These are phyloP conservation scores for Lactarius deliciosus DNA, from an alignment of 768 basidiomycete genomes.

Conservation along the genomic window DNA sequence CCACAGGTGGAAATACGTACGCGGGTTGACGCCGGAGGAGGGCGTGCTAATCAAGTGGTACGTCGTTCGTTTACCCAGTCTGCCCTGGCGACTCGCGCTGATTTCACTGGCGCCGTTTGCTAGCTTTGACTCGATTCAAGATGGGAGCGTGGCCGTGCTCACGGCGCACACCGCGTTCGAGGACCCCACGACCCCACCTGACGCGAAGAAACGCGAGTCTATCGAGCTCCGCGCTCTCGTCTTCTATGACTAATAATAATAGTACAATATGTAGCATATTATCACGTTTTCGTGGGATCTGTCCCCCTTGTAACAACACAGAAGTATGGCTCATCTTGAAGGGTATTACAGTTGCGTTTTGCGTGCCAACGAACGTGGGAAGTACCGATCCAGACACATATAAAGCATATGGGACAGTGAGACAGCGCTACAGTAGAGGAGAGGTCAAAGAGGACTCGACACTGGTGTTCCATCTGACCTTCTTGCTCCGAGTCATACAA, in stretches of 20 bases:
- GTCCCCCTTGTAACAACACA: not conserved
- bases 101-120: conserved; percentile 9
- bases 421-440: too few relatives aligned
- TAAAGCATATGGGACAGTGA: too few relatives aligned
- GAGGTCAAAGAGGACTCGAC: too few relatives aligned
- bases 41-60: conserved; percentile 52
- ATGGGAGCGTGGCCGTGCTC: conserved; percentile 50
- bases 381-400: too few relatives aligned
- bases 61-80: not conserved
- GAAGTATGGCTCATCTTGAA: too few relatives aligned
- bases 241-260: conserved; percentile 48
- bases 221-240: conserved; percentile 64
- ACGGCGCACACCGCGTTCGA: conserved; percentile 65
- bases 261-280: not conserved
- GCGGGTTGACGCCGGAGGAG: conserved; percentile 47
- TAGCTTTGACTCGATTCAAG: conserved; percentile 39
- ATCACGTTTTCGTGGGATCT: not conserved
- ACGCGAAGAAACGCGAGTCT: conserved; percentile 51
- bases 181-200: conserved; percentile 53
- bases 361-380: too few relatives aligned
- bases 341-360: too few relatives aligned
- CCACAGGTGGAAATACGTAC: conserved; percentile 49
- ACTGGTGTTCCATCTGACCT: too few relatives aligned
- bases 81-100: not conserved
- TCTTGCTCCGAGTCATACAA: too few relatives aligned